Conservation (phyloP, 225 moss, liverwort and hornwort species). For the Pseudisothecium myosuroides region DNA sequence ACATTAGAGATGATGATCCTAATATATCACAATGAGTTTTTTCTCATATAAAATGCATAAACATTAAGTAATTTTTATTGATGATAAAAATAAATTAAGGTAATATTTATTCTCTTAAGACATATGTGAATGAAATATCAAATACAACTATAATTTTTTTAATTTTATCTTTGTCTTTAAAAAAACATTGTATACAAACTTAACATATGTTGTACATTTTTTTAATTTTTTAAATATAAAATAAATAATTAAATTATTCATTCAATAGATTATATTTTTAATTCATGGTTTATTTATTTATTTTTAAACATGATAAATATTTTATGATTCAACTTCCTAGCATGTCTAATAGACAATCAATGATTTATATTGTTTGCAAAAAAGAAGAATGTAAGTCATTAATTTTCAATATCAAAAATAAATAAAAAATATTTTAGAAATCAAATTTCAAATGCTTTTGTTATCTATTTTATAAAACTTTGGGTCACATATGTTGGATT, state of each 20-base stretch:
- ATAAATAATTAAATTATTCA: neutral
- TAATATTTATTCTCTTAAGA: neutral
- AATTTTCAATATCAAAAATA: neutral
- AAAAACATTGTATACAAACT: too few relatives aligned
- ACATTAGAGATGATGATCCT: too few relatives aligned
- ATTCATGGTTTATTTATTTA: too few relatives aligned
- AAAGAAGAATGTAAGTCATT: neutral
- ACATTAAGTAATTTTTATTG: neutral
- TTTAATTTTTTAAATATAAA: neutral
- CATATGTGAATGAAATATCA: neutral
- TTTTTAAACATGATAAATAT: rapidly evolving
- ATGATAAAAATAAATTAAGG: neutral
- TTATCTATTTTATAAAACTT: neutral
- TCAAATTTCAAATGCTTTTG: too few relatives aligned
- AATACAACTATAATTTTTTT: too few relatives aligned
- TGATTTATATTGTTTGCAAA: too few relatives aligned
- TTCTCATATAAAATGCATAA: neutral
- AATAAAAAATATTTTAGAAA: too few relatives aligned
- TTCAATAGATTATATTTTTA: too few relatives aligned
- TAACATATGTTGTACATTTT: neutral
- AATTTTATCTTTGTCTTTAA: neutral
- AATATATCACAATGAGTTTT: neutral
- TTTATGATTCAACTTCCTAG: neutral
- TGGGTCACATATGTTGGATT: rapidly evolving
- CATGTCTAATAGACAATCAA: neutral